Percentiles rank a stretch among this genome's conserved stretches.
phyloP scores from a whole-genome alignment of 2,329 filamentous ascomycete genomes.

The Monosporascus cannonballus region DNA sequence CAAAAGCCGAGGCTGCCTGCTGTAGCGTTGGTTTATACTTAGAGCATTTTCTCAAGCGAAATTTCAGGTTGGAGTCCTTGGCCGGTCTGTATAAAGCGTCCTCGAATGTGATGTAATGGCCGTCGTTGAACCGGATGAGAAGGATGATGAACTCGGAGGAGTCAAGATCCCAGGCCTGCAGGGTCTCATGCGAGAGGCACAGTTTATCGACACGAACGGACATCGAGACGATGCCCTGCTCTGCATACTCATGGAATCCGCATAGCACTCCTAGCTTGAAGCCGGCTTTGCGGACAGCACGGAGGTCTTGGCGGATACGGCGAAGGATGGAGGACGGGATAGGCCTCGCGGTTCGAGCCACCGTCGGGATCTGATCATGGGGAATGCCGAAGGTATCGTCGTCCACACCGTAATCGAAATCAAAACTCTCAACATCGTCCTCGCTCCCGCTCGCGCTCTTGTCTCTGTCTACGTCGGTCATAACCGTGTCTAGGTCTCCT shows the following conservation, averaged over 20 bases:
- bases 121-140: slow-evolving; percentile 55
- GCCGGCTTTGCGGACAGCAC: slow-evolving; percentile 54
- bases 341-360: neutral
- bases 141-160: slow-evolving; percentile 65
- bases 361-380: slow-evolving; percentile 10
- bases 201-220: slow-evolving; percentile 66
- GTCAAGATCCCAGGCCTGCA: slow-evolving; percentile 70
- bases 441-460: slow-evolving; percentile 4
- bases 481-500: slow-evolving; percentile 28
- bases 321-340: slow-evolving; percentile 3
- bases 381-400: slow-evolving; percentile 26
- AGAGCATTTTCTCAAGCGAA: slow-evolving; percentile 65
- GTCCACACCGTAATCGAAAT: slow-evolving; percentile 18
- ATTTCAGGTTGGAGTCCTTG: slow-evolving; percentile 33
- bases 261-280: slow-evolving; percentile 63
- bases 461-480: slow-evolving; percentile 17
- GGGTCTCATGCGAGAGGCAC: slow-evolving; percentile 65
- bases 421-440: slow-evolving; percentile 10
- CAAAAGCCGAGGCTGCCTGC: slow-evolving; percentile 48
- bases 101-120: slow-evolving; percentile 56
- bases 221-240: slow-evolving; percentile 51
- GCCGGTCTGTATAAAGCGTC: slow-evolving; percentile 39
- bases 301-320: slow-evolving; percentile 56
- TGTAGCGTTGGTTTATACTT: slow-evolving; percentile 62
- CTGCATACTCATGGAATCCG: slow-evolving; percentile 33